Base-by-base conservation (phyloP, 345 rosid species). In the Sisymbrium irio region DNA sequence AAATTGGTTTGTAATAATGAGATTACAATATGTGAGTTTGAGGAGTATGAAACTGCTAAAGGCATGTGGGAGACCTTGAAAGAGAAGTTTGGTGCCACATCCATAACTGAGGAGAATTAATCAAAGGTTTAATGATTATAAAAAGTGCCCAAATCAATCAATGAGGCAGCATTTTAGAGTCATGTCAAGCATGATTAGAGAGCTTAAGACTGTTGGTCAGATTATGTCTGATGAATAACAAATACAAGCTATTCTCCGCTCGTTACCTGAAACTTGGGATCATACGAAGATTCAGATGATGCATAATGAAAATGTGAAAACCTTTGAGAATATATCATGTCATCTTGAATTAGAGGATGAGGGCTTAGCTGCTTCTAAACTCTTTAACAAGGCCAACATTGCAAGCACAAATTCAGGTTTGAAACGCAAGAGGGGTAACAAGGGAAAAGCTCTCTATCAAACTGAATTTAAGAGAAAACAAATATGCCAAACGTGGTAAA, bases 311-410 rank as follows among this genome's bases (percentile, higher is more conserved):
- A 58, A 59, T 35, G 46, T 70, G 1, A 33, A 70, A 22, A 44
- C 11, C 0, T 70, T 70, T 45, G 58, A 57, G 0, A 49, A 59
- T 6, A 65, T 49, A 1, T 35, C 70, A 65, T 35, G 35, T 65
- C 70, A 65, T 65, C 45, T 65, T 19, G 35, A 69, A 14, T 69
- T 57, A 69, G 55, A 69, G 42, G 74, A 69, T 69, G 55, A 57
- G 32, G 9, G 55, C 44, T 7, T 69, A 28, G 57, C 19, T 0
- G 55, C 65, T 9, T 20, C 65, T 8, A 54, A 1, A 18, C 61
- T 49, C 4, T 53, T 67, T 14, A 67, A 51, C 1, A 17, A 67
- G 3, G 25, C 50, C 25, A 67, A 37, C 49, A 5, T 3, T 67
- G 40, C 13, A 7, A 40, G 3, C 9, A 27, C 40, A 11, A 67